These are phyloP conservation scores for Aphanomyces astaci DNA, from an alignment of 352 stramenopile genomes.

Conservation along the genomic window DNA sequence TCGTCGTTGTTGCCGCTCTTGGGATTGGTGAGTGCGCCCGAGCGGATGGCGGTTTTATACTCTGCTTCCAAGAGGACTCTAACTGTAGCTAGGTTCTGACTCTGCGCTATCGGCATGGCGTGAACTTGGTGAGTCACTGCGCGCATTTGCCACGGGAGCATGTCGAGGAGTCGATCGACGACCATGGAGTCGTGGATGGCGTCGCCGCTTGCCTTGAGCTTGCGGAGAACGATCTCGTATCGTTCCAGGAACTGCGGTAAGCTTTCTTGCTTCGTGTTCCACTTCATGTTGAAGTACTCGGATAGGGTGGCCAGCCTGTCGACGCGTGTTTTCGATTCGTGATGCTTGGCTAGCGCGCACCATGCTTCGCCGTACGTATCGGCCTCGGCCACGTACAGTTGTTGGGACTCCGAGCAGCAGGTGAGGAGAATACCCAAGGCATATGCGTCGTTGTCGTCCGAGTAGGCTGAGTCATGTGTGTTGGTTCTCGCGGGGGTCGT, in stretches of 20 bases:
- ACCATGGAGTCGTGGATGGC: neutral
- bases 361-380: neutral
- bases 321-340: neutral
- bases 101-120: neutral
- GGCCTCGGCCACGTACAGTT: neutral
- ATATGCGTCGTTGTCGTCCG: neutral
- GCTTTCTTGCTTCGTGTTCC: conserved; percentile 5
- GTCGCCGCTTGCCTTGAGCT: neutral
- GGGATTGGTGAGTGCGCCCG: neutral
- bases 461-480: neutral
- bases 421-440: neutral
- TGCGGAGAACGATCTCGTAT: conserved; percentile 1
- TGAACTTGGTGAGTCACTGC: neutral
- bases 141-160: neutral
- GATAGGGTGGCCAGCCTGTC: neutral
- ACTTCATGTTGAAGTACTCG: neutral
- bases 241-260: conserved; percentile 5
- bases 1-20: neutral
- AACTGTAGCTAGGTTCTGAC: neutral
- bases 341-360: neutral
- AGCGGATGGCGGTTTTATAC: neutral
- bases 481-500: neutral
- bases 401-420: neutral
- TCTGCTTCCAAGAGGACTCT: neutral
- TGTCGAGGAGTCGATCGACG: neutral